These are phyloP conservation scores for Saccharomycopsis babjevae DNA, from an alignment of 805 yeast species.

Conservation along the genomic window DNA sequence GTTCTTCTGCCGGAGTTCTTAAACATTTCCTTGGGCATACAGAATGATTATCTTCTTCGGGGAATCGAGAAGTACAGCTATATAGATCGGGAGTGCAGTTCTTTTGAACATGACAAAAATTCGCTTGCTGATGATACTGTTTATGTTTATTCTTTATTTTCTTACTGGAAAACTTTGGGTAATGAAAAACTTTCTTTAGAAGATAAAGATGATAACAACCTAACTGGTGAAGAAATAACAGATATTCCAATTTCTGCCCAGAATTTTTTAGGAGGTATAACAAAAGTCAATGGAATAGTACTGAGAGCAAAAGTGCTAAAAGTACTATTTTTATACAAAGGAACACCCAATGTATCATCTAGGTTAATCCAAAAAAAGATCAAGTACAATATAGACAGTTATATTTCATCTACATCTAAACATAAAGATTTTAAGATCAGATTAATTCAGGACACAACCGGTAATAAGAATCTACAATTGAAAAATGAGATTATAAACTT, in stretches of 20 bases:
- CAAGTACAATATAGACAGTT: not conserved
- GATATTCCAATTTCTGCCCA: constrained; percentile 20
- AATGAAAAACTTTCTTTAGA: constrained; percentile 21
- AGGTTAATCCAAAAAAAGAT: not conserved
- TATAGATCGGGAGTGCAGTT: not conserved
- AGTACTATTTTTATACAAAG: constrained; percentile 26
- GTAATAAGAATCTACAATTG: not conserved
- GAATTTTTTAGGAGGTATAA: constrained; percentile 30
- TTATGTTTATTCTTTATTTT: constrained; percentile 28
- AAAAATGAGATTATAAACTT: constrained; percentile 10
- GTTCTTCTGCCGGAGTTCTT: constrained; percentile 22
- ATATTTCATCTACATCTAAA: not conserved
- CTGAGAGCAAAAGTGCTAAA: constrained; percentile 32
- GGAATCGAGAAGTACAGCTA: constrained; percentile 9
- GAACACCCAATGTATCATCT: not conserved
- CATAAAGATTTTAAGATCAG: not conserved
- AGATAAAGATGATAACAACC: constrained; percentile 28
- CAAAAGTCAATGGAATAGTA: constrained; percentile 35
- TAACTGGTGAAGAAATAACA: constrained; percentile 9
- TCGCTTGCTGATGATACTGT: not conserved
- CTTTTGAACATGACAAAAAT: not conserved
- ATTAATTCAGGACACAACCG: not conserved
- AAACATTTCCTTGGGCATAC: constrained; percentile 27
- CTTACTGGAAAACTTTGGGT: constrained; percentile 32
- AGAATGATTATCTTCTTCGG: constrained; percentile 22